Evolutionary conservation across 441 rosid species (phyloP).

Genomic region (Viola pubescens): DNA sequence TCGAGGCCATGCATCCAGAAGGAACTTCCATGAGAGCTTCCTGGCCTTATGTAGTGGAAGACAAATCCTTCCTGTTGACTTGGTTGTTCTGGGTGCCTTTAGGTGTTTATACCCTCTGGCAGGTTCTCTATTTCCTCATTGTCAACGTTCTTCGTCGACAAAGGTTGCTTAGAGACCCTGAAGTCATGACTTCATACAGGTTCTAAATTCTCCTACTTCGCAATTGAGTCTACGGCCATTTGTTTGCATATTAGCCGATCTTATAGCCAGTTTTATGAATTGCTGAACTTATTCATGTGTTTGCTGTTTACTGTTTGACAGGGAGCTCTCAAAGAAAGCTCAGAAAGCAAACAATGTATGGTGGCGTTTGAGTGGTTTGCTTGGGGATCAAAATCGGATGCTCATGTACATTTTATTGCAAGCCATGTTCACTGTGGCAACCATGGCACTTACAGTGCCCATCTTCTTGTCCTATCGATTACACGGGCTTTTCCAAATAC

Average conservation of each 20-base stretch:
- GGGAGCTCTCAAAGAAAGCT: constrained; percentile 87
- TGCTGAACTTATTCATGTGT: neutral
- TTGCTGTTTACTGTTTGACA: constrained; percentile 15
- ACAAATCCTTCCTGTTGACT: constrained; percentile 57
- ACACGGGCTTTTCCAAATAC: constrained; percentile 63
- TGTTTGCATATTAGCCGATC: too few relatives aligned
- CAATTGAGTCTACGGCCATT: neutral
- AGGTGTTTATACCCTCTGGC: constrained; percentile 84
- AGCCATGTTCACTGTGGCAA: constrained; percentile 76
- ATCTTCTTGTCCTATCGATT: constrained; percentile 72
- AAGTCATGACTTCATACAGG: constrained; percentile 99
- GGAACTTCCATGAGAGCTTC: constrained; percentile 56
- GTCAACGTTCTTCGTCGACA: constrained; percentile 88
- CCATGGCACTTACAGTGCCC: constrained; percentile 87
- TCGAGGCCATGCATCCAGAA: constrained; percentile 84
- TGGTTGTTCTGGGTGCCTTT: constrained; percentile 89
- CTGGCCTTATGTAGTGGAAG: constrained; percentile 86
- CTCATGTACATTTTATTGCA: constrained; percentile 74
- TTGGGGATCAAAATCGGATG: constrained; percentile 73
- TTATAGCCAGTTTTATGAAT: neutral
- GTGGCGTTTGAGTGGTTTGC: constrained; percentile 81
- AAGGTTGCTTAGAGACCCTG: constrained; percentile 88
- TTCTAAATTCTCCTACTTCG: constrained; percentile 9
- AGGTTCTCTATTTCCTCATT: constrained; percentile 74
- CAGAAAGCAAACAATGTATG: constrained; percentile 76